Percentiles rank a stretch among this genome's conserved stretches.
Evolutionary conservation across 257 asterid species (phyloP).

Genomic region (Solanum chiquidenum): DNA sequence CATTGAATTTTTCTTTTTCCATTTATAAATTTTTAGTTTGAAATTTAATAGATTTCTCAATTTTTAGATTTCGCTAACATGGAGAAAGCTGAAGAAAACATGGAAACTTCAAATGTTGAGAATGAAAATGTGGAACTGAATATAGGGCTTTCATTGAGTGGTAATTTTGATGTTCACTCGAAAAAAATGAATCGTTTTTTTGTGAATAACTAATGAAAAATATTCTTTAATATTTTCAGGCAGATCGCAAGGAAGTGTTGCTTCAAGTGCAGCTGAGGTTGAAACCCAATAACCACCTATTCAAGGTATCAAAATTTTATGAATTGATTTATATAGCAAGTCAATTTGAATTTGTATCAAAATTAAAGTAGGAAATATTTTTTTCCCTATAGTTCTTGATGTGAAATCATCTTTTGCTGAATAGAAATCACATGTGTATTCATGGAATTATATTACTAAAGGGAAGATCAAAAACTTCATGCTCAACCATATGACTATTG

Average conservation of each 20-base stretch:
- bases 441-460: not conserved
- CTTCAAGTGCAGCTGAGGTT: constrained; percentile 37
- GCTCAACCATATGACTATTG: constrained; percentile 48
- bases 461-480: constrained; percentile 10
- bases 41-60: not conserved
- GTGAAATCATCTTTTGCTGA: not conserved
- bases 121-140: constrained; percentile 15
- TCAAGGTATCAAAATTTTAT: constrained; percentile 24
- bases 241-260: constrained; percentile 36
- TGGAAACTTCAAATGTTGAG: constrained; percentile 6
- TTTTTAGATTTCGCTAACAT: not conserved
- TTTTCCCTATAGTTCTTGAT: not conserved
- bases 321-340: too few relatives aligned
- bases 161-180: not conserved
- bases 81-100: constrained; percentile 19
- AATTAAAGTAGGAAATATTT: not conserved
- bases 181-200: too few relatives aligned
- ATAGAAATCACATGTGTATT: not conserved
- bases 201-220: constrained; percentile 43
- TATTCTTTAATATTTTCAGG: constrained; percentile 8
- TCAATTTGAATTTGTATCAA: not conserved
- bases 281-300: constrained; percentile 10
- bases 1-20: not conserved
- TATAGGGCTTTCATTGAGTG: constrained; percentile 29
- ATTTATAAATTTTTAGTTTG: too few relatives aligned